Base-by-base conservation (phyloP, 257 asterid genomes). In the Solanum megistacrolobum region DNA sequence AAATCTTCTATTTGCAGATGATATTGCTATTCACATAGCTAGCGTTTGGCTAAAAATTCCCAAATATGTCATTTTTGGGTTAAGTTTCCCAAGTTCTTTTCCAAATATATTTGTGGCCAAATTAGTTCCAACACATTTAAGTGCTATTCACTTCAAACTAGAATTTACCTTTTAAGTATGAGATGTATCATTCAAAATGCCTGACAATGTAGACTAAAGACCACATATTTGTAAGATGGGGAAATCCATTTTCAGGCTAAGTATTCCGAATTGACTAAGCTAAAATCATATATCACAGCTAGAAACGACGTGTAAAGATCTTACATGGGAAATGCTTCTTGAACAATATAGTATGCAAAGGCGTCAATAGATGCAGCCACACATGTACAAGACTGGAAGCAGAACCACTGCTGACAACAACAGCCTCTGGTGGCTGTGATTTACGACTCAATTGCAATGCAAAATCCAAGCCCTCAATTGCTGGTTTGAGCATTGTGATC, bases 281-380 rank as follows among this genome's bases (percentile, higher is more conserved):
- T 31, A 83, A 55, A 87, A 35, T 41, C 75, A 48, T 87, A 87
- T 83, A 41, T 75, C 92, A 90, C 16, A 74, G 4, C 84, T 72
- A 79, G 86, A 62, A 89, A 41, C 39, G 39, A 25, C 25, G 27
- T 27, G 65, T 81, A 84, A 66, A 41, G 7, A 41, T 78, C 43
- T 14, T 12, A 31, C 38, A 29, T 1, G 16, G n/a, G 25, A 84
- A 72, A 35, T 74, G 86, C 27, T 76, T 34, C 27, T 84, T 39
- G 20, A 35, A n/a, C 68, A 78, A 68, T 32, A 4, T 18, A 93
- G 88, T 93, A 96, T 12, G 96, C 98, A 66, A 96, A 93, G 25
- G 93, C 98, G 3, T 98, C 98, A 55, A 96, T 89, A 0, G 98
- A 93, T 34, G 96, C 98, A 83, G 34, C 34, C 73, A 66, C 29